A percentile compares a stretch with the other conserved stretches of the same genome.
phyloP scores from a whole-genome alignment of 306 rosid species.

The Benincasa hispida region DNA sequence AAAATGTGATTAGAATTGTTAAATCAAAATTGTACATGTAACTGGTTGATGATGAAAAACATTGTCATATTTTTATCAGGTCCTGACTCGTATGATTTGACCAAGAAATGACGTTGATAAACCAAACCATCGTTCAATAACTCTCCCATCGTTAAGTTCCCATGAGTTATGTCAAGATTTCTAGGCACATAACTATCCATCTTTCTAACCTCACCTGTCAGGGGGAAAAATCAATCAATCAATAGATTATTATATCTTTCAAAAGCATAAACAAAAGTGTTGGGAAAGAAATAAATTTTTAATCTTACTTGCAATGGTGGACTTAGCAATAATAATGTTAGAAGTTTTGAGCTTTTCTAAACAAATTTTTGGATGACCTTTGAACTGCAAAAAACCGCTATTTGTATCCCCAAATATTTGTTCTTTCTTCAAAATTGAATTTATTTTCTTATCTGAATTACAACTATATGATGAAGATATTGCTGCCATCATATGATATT shows the following conservation, averaged over 20 bases:
- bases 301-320: not conserved
- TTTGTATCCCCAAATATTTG: not conserved
- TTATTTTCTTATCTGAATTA: not conserved
- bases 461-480: not conserved
- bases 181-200: not conserved
- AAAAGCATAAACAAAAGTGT: not conserved
- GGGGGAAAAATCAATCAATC: not conserved
- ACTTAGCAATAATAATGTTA: too few species aligned
- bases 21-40: constrained; percentile 6
- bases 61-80: constrained; percentile 9
- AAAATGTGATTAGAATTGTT: too few species aligned
- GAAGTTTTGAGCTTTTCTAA: not conserved
- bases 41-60: constrained; percentile 4
- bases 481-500: not conserved
- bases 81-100: constrained; percentile 14
- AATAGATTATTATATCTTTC: too few species aligned
- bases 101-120: constrained; percentile 8
- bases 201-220: not conserved
- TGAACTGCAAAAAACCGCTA: not conserved
- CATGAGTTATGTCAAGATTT: not conserved
- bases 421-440: not conserved
- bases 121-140: constrained; percentile 1
- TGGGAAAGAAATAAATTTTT: too few species aligned
- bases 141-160: not conserved
- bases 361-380: not conserved